phyloP scores from a whole-genome alignment of 768 basidiomycete genomes.

The Pisolithus orientalis region DNA sequence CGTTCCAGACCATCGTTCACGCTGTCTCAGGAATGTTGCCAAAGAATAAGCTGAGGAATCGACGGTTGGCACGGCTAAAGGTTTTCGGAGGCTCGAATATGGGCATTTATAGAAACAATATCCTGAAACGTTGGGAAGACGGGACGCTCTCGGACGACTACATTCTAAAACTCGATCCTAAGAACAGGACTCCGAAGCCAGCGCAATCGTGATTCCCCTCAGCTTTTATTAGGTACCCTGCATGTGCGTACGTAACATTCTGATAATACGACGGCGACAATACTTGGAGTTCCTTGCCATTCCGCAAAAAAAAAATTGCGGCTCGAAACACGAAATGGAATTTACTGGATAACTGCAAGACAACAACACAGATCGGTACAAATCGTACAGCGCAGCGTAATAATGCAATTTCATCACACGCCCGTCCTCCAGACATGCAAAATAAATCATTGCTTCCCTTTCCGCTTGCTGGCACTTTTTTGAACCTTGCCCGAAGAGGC shows the following conservation, averaged over 20 bases:
- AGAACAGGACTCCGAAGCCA: constrained; percentile 10
- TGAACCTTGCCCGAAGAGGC: constrained; percentile 9
- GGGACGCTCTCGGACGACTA: constrained; percentile 52
- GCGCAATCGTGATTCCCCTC: not conserved
- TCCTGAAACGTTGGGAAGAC: constrained; percentile 80
- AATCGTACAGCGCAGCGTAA: too few relatives aligned
- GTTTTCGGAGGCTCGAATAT: constrained; percentile 80
- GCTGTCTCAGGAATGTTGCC: constrained; percentile 99
- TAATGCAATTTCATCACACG: too few relatives aligned
- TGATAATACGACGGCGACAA: not conserved
- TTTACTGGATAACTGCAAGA: not conserved
- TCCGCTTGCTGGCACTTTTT: constrained; percentile 22
- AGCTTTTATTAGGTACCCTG: too few relatives aligned
- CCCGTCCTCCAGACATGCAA: not conserved
- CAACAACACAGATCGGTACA: too few relatives aligned
- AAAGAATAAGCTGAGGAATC: constrained; percentile 92
- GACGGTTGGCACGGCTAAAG: constrained; percentile 79
- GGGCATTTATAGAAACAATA: constrained; percentile 70
- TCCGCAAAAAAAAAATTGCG: too few relatives aligned
- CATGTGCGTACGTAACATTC: not conserved
- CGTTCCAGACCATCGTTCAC: constrained; percentile 78
- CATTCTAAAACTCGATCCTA: constrained; percentile 20
- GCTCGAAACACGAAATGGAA: not conserved
- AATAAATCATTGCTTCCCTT: constrained; percentile 18
- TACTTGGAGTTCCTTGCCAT: too few relatives aligned